These are phyloP conservation scores for Stylosanthes scabra DNA, from an alignment of 331 rosid genomes.

Conservation along the genomic window DNA sequence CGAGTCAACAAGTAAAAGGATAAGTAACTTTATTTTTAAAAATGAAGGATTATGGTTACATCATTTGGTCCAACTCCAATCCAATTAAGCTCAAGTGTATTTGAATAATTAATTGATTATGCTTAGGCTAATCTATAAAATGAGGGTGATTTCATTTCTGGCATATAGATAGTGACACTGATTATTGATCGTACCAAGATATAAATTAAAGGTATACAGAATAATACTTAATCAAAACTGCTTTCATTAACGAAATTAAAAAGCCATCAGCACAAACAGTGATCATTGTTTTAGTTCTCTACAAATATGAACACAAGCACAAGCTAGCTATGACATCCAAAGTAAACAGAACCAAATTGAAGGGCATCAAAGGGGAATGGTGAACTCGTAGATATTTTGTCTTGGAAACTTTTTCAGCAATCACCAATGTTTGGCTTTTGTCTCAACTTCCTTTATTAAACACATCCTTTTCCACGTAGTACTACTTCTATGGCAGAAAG, in stretches of 20 bases:
- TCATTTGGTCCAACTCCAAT: conserved; percentile 21
- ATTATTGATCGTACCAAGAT: too few species aligned
- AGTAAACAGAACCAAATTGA: background rate
- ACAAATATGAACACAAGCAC: conserved; percentile 11
- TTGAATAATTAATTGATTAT: too few species aligned
- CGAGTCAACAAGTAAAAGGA: too few species aligned
- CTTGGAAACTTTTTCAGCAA: conserved; percentile 18
- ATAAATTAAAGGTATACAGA: too few species aligned
- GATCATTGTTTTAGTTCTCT: conserved; percentile 9
- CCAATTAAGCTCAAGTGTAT: background rate
- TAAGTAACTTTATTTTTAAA: too few species aligned
- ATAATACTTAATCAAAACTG: background rate
- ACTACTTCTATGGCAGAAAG: conserved; percentile 1
- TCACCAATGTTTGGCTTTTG: background rate
- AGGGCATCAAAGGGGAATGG: conserved; percentile 11
- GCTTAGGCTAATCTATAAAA: too few species aligned
- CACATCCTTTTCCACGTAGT: background rate
- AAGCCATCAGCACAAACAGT: background rate
- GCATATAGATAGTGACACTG: too few species aligned
- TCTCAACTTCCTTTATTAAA: conserved; percentile 5
- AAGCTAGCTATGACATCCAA: conserved; percentile 4
- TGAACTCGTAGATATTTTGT: conserved; percentile 15
- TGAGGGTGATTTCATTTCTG: too few species aligned
- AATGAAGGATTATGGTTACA: background rate
- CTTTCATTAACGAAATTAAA: background rate